These are phyloP conservation scores for Botrytis paeoniae DNA, from an alignment of 2,329 filamentous ascomycete species.

Conservation along the genomic window DNA sequence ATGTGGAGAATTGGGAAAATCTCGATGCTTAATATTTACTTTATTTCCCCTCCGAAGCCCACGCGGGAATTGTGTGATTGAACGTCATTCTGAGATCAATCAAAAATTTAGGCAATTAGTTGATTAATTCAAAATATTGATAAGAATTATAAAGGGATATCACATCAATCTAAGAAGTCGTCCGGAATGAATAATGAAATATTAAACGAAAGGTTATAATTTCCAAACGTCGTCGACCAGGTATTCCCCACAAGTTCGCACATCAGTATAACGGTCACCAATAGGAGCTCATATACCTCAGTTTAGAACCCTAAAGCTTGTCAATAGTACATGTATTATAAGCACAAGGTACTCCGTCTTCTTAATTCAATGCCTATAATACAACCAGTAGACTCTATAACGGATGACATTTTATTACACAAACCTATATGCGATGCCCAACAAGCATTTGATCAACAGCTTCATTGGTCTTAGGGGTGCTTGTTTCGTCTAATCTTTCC, in stretches of 20 bases:
- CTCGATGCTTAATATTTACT: slow-evolving; percentile 2
- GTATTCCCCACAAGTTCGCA: slow-evolving; percentile 11
- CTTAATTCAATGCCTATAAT: neutral
- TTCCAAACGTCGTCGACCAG: neutral
- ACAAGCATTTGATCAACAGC: neutral
- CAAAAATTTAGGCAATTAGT: neutral
- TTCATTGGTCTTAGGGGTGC: neutral
- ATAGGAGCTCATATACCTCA: neutral
- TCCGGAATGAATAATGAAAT: neutral
- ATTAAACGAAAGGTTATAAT: neutral
- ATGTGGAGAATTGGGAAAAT: neutral
- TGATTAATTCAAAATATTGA: neutral
- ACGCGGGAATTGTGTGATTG: neutral
- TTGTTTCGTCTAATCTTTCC: neutral
- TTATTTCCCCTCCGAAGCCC: neutral
- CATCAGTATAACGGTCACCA: neutral
- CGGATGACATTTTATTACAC: neutral
- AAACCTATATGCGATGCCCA: neutral
- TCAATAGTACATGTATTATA: neutral
- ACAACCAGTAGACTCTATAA: neutral
- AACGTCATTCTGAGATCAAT: neutral
- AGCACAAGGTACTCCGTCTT: neutral
- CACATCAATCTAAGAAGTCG: neutral
- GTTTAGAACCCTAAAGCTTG: neutral
- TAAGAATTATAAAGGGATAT: neutral